These are phyloP conservation scores for Leccinum subgranulosum DNA, from an alignment of 768 basidiomycete genomes.

Conservation along the genomic window DNA sequence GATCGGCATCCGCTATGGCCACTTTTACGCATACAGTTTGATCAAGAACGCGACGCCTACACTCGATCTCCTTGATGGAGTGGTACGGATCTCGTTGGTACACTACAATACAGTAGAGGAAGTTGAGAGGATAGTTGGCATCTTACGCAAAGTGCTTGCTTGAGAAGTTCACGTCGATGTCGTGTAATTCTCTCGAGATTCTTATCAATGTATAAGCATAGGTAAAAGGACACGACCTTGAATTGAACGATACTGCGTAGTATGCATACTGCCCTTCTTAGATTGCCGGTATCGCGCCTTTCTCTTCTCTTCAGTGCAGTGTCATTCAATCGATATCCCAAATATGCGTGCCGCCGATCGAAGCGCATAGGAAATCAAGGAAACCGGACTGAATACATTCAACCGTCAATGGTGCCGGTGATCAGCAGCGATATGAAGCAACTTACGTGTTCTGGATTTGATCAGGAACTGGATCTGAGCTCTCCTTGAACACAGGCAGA, in stretches of 20 bases:
- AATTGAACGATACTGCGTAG: too few relatives aligned
- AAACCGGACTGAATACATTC: too few relatives aligned
- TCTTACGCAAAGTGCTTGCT: constrained; percentile 50
- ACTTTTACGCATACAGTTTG: constrained; percentile 74
- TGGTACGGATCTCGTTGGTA: constrained; percentile 72
- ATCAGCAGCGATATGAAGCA: neutral
- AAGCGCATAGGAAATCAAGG: too few relatives aligned
- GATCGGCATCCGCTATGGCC: constrained; percentile 77
- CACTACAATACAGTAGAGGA: constrained; percentile 80
- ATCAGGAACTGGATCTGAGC: constrained; percentile 36
- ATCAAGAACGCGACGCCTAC: constrained; percentile 52
- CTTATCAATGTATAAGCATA: too few relatives aligned
- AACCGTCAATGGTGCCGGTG: too few relatives aligned
- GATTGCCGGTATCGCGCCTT: too few relatives aligned
- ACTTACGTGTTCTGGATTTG: constrained; percentile 42
- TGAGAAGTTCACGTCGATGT: neutral
- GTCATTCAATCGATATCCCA: too few relatives aligned
- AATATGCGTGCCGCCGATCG: too few relatives aligned
- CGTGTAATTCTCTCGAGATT: neutral
- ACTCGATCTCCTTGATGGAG: constrained; percentile 58
- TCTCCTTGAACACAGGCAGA: constrained; percentile 43
- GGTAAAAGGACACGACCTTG: too few relatives aligned
- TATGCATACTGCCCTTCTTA: too few relatives aligned
- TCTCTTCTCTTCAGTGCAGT: too few relatives aligned
- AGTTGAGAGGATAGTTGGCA: constrained; percentile 54